A percentile compares a stretch with the other conserved stretches of the same genome.
Evolutionary conservation across 2,329 filamentous ascomycete species (phyloP).

Genomic region (Lecanicillium sp.): DNA sequence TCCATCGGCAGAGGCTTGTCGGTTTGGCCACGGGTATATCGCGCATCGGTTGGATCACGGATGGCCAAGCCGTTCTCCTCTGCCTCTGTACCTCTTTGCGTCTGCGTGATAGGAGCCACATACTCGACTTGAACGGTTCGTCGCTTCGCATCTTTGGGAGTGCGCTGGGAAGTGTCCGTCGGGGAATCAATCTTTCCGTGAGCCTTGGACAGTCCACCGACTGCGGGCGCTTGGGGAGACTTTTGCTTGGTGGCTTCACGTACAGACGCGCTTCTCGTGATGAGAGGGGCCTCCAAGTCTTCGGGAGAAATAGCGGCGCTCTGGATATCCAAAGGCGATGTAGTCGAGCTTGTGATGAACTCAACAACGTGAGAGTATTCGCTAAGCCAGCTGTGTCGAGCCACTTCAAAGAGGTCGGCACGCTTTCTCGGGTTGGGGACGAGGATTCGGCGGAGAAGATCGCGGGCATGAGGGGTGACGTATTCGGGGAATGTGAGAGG

Average conservation of each 20-base stretch:
- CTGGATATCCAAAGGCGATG: conserved; percentile 75
- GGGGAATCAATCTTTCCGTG: conserved; percentile 66
- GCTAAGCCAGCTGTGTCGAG: conserved; percentile 94
- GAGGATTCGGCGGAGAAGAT: conserved; percentile 84
- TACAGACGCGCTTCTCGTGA: conserved; percentile 86
- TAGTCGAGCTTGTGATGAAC: conserved; percentile 94
- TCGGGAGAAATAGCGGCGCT: conserved; percentile 61
- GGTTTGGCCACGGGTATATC: conserved; percentile 22
- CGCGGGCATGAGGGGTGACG: conserved; percentile 90
- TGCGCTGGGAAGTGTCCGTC: conserved; percentile 45
- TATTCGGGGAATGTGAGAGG: conserved; percentile 98
- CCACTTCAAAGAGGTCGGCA: conserved; percentile 94
- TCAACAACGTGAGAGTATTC: conserved; percentile 96
- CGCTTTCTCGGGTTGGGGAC: conserved; percentile 92
- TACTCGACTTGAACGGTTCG: conserved; percentile 97
- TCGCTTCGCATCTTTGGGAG: conserved; percentile 80
- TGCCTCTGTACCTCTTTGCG: conserved; percentile 53
- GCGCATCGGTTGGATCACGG: conserved; percentile 35
- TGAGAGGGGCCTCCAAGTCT: conserved; percentile 49
- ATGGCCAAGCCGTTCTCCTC: conserved; percentile 21
- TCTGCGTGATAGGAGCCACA: conserved; percentile 82
- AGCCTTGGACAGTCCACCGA: conserved; percentile 62
- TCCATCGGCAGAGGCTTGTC: conserved; percentile 56
- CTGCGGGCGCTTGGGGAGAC: conserved; percentile 34
- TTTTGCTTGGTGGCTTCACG: conserved; percentile 73